Base-by-base conservation (phyloP, 2,329 filamentous ascomycete genomes). In the Scolecobasidium constrictum region DNA sequence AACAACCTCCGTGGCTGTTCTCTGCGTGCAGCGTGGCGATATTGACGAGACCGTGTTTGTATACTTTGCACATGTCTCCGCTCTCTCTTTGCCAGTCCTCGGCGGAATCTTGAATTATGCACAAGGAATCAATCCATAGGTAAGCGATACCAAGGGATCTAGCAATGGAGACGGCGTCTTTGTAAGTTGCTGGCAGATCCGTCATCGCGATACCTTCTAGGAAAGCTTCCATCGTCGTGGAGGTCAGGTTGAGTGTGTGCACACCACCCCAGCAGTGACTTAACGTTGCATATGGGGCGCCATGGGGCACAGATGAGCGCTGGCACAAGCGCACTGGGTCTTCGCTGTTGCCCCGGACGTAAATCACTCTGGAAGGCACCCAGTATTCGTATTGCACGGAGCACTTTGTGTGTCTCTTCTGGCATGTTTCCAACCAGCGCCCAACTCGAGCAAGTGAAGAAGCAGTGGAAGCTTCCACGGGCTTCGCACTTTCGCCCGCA, bases 91-190 rank as follows among this genome's bases (percentile, higher is more conserved):
- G 20, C 42, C 42, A 44, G 20, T 44, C 42, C 18, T n/a, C 22
- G 13, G 31, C 23, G 15, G 40, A 20, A 16, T 40, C 38, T 17
- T 44, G 42, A n/a, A 44, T 5, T 18, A 44, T 44, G 22, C 42
- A 44, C 4, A 44, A 20, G 4, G 22, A 44, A 28, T 44, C 42
- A 22, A 44, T 31, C 42, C 42, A 44, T 12, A 44, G 28, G 18
- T 34, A 44, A 4, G 16, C 12, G 35, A 40, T 21, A 5, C 38
- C 37, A 2, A 44, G 26, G 15, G 33, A 16, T 15, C 37, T 15
- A 9, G 38, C 16, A 17, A 44, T 20, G 17, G 16, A 15, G 26
- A 42, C 22, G 28, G 42, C 42, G 35, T 44, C 37, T 22, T 34
- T n/a, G 38, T 42, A 43, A 13, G 38, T 44, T 13, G 18, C 13